Conservation (phyloP, 2,329 filamentous ascomycete species). For the Phaeosphaeria sp. region DNA sequence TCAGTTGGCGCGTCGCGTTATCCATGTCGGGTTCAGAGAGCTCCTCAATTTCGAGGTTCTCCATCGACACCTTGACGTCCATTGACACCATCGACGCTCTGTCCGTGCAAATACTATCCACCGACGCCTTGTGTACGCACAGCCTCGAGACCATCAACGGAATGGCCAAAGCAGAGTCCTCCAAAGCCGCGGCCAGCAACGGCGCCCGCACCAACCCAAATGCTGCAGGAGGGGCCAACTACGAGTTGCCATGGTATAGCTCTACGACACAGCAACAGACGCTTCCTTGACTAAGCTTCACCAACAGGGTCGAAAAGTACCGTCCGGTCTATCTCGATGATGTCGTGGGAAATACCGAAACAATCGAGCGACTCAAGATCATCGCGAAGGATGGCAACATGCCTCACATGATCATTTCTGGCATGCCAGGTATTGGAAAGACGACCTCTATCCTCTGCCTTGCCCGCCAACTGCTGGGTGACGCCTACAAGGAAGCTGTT, state of each 20-base stretch:
- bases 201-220: conserved; percentile 51
- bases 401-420: conserved; percentile 99
- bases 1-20: conserved; percentile 34
- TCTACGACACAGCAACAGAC: conserved; percentile 8
- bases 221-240: conserved; percentile 55
- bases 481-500: conserved; percentile 96
- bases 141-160: no score
- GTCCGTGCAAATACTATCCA: no score
- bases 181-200: conserved; percentile 54
- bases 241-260: conserved; percentile 79
- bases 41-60: not conserved
- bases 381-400: conserved; percentile 99
- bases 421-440: conserved; percentile 98
- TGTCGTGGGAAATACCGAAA: conserved; percentile 97
- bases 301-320: conserved; percentile 93
- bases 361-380: conserved; percentile 95
- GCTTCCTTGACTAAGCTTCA: conserved; percentile 20
- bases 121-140: no score
- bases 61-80: not conserved
- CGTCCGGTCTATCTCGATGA: conserved; percentile 93
- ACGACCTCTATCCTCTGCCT: conserved; percentile 95
- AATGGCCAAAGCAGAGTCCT: conserved; percentile 59
- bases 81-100: no score
- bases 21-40: conserved; percentile 2
- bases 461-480: conserved; percentile 86